Conservation (phyloP, 225 moss, liverwort and hornwort species). For the Thuidium tamariscinum region DNA sequence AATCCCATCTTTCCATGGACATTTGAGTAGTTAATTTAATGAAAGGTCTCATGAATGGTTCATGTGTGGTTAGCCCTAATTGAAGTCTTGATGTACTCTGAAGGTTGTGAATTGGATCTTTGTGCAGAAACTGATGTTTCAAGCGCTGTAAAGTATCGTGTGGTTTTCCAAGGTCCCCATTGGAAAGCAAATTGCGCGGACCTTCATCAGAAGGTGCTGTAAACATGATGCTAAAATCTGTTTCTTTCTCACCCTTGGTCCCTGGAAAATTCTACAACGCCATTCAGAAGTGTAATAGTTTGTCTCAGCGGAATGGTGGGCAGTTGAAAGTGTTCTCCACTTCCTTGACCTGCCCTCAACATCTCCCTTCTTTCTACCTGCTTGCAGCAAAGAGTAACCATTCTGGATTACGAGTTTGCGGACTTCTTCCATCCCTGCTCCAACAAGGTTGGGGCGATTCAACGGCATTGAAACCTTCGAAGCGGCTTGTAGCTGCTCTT, state of each 20-base stretch:
- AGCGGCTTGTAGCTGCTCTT: neutral
- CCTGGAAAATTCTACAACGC: constrained; percentile 22
- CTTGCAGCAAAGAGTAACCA: constrained; percentile 42
- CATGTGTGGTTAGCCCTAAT: neutral
- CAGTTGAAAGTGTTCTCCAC: constrained; percentile 21
- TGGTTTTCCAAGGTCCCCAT: neutral
- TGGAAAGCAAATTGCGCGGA: neutral
- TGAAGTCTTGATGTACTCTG: neutral
- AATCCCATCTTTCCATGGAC: neutral
- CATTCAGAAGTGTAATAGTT: neutral
- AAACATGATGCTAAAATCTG: constrained; percentile 58
- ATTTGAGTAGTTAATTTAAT: neutral
- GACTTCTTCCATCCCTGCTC: constrained; percentile 25
- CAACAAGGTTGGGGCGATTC: neutral
- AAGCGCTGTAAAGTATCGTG: neutral
- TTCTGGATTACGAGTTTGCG: constrained; percentile 30
- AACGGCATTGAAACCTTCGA: constrained; percentile 19
- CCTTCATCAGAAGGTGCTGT: constrained; percentile 12
- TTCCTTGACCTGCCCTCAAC: constrained; percentile 40
- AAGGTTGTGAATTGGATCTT: neutral
- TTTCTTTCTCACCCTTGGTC: constrained; percentile 27
- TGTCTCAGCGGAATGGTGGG: constrained; percentile 1
- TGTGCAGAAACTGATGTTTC: constrained; percentile 2
- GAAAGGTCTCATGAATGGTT: neutral
- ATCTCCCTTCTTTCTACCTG: constrained; percentile 51